phyloP scores from a whole-genome alignment of 192 early-diverging fungal species.

The Backusella australiensis region DNA sequence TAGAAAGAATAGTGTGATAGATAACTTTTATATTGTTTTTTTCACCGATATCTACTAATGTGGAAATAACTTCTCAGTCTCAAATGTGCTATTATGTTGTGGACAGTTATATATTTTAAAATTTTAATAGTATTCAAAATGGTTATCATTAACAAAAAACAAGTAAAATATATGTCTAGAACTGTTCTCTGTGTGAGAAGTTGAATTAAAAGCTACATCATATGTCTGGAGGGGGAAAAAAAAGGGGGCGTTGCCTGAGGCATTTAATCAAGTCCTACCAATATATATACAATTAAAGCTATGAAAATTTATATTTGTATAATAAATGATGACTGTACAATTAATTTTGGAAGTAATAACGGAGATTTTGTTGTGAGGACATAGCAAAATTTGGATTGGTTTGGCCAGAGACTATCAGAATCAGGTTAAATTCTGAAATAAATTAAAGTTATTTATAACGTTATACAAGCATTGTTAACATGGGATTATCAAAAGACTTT shows the following conservation, averaged over 20 bases:
- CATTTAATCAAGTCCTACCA: background rate
- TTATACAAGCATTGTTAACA: background rate
- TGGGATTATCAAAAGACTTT: background rate
- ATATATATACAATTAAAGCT: background rate
- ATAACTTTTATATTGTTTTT: background rate
- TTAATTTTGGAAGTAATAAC: background rate
- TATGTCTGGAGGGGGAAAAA: background rate
- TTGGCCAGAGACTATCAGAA: background rate
- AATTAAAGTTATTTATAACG: background rate
- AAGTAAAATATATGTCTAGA: background rate
- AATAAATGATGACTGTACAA: background rate
- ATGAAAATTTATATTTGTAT: background rate
- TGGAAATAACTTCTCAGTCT: background rate
- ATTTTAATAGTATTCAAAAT: background rate
- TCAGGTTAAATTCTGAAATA: background rate
- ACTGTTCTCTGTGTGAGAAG: background rate
- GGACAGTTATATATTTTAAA: background rate
- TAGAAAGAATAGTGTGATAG: background rate
- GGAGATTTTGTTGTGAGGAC: background rate
- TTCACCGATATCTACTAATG: background rate
- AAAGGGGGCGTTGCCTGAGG: background rate
- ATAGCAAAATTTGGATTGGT: background rate
- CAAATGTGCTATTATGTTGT: background rate
- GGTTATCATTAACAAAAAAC: background rate
- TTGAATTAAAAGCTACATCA: background rate